Base-by-base conservation (phyloP, 2,329 filamentous ascomycete genomes). In the Exophiala lecanii-corni region DNA sequence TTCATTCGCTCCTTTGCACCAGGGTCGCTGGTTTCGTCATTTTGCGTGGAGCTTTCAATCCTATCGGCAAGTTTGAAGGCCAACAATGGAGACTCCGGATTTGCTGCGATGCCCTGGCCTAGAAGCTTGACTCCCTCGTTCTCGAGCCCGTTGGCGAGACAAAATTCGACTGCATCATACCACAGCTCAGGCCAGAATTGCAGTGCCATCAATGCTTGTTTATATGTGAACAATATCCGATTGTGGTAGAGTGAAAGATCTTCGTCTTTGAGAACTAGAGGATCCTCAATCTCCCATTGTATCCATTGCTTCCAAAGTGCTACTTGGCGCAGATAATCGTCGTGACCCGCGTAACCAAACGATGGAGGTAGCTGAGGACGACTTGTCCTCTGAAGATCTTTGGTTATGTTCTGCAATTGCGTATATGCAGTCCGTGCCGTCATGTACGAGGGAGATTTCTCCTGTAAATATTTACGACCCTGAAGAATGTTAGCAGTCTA, bases 161-260 rank as follows among this genome's bases (percentile, higher is more conserved):
- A 95, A 79, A 91, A 97, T 53, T 94, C 86, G 1, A 89, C 86
- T 7, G 89, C 91, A 47, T 96, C 89, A 37, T 89, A 89, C 92
- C 92, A 98, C 55, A 96, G 82, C 61, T 94, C 86, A 3, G 92
- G 89, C 79, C 91, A 92, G 66, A 97, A 98, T 38, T 89, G 82
- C 42, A 98, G 70, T 3, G 89, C 84, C 85, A 96, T 95, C 35
- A 94, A 70, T 3, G 91, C 88, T 62, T 96, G 91, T 62, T 89
- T 92, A 72, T 95, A 97, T 51, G 87, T 84, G 63, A 94, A 94
- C 5, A 96, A 65, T 31, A 97, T 78, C 30, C 92, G 82, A 53
- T 84, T 77, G 54, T 84, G 84, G 65, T 84, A 92, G 5, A 78
- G 75, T 39, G 80, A 76, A 3, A 77, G 72, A 55, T 97, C 89